Conservation (phyloP, 805 yeast genomes). For the Komagataella ulmi region DNA sequence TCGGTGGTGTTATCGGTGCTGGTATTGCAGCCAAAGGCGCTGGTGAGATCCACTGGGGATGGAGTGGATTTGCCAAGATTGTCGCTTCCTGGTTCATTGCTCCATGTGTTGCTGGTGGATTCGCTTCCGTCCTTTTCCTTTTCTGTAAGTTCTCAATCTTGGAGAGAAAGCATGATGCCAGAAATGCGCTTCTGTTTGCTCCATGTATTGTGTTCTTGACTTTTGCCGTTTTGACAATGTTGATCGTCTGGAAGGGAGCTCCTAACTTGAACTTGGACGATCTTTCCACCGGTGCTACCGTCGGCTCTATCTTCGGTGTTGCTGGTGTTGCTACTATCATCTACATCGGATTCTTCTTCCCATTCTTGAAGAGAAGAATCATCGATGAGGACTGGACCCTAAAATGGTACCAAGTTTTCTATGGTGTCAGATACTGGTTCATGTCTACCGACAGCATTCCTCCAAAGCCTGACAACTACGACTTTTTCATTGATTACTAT, state of each 20-base stretch:
- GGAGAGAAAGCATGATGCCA: constrained; percentile 40
- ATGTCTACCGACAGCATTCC: constrained; percentile 44
- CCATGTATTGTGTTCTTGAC: constrained; percentile 51
- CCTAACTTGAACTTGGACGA: constrained; percentile 47
- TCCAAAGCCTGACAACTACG: constrained; percentile 49
- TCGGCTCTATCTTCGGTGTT: constrained; percentile 50
- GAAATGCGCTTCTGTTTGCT: constrained; percentile 41
- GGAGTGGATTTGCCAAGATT: constrained; percentile 61
- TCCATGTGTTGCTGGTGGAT: constrained; percentile 52
- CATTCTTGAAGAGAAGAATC: constrained; percentile 48
- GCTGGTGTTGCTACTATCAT: constrained; percentile 41
- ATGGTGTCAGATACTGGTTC: constrained; percentile 46
- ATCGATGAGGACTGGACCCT: constrained; percentile 56
- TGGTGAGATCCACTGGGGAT: constrained; percentile 54
- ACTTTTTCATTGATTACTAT: constrained; percentile 50
- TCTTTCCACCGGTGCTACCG: constrained; percentile 36
- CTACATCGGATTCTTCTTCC: constrained; percentile 42
- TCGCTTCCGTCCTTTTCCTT: constrained; percentile 46
- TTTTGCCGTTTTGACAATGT: constrained; percentile 55
- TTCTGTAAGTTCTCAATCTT: constrained; percentile 47
- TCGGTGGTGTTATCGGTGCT: constrained; percentile 65
- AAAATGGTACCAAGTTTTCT: constrained; percentile 36
- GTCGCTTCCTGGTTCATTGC: constrained; percentile 77
- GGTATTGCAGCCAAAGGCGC: constrained; percentile 65
- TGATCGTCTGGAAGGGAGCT: constrained; percentile 73